Conservation (phyloP, 148 eudicot species). For the Mesembryanthemum crystallinum region DNA sequence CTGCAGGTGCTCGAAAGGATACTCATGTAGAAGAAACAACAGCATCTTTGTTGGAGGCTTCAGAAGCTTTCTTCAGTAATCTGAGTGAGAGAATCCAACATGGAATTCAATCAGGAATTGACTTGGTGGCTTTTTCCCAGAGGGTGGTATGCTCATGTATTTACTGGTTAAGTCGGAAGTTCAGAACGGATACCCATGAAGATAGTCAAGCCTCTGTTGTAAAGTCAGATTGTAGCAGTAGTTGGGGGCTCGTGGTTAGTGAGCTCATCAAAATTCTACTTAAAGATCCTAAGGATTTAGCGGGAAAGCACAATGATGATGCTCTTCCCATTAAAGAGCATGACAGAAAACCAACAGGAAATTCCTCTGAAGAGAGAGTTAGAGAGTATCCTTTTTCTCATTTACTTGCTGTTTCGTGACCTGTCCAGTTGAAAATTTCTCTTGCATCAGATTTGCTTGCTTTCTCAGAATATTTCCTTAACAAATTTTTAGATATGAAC, state of each 20-base stretch:
- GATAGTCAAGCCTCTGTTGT: conserved; percentile 34
- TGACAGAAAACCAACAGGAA: conserved; percentile 18
- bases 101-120: conserved; percentile 69
- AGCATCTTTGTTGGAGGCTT: conserved; percentile 40
- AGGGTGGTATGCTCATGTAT: conserved; percentile 60
- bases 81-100: conserved; percentile 62
- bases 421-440: conserved; percentile 1
- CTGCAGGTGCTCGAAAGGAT: conserved; percentile 17
- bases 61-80: conserved; percentile 61
- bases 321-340: conserved; percentile 22
- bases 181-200: conserved; percentile 25
- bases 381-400: conserved; percentile 78
- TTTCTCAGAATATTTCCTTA: conserved; percentile 37
- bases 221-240: conserved; percentile 35
- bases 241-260: conserved; percentile 32
- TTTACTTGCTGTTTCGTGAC: not conserved
- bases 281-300: conserved; percentile 62
- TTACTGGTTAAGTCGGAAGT: conserved; percentile 50
- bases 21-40: conserved; percentile 30
- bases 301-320: conserved; percentile 37
- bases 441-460: conserved; percentile 10
- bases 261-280: conserved; percentile 52
- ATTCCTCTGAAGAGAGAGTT: conserved; percentile 38
- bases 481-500: conserved; percentile 58
- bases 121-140: conserved; percentile 68